Conservation (phyloP, 768 basidiomycete genomes). For the Myochromella boudieri region DNA sequence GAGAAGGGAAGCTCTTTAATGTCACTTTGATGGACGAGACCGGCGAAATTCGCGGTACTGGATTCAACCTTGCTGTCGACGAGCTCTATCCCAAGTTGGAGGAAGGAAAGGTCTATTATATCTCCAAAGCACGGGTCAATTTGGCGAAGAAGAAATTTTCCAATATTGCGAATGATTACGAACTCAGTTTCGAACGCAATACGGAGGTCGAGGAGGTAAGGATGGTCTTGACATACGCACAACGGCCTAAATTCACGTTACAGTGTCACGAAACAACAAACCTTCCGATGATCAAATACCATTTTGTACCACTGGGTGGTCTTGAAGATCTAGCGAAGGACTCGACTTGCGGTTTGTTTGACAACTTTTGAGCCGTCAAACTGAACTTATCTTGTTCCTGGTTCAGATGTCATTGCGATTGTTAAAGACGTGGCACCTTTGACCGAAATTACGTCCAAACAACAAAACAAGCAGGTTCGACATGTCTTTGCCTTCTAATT, state of each 20-base stretch:
- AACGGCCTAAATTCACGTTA: conserved; percentile 7
- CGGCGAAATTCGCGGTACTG: conserved; percentile 89
- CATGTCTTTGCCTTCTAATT: neutral
- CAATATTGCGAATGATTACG: conserved; percentile 89
- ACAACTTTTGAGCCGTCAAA: neutral
- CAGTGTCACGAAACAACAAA: conserved; percentile 80
- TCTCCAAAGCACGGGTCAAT: conserved; percentile 89
- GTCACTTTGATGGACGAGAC: conserved; percentile 94
- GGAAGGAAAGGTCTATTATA: conserved; percentile 90
- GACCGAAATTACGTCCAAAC: conserved; percentile 72
- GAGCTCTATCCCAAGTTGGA: conserved; percentile 81
- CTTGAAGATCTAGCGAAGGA: conserved; percentile 74
- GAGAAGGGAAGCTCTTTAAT: conserved; percentile 94
- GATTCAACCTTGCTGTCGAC: conserved; percentile 84
- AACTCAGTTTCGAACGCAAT: conserved; percentile 79
- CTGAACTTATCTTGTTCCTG: neutral
- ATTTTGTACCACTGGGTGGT: conserved; percentile 65
- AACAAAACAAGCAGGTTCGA: conserved; percentile 64
- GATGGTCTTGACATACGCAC: conserved; percentile 1
- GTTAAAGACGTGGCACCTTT: conserved; percentile 77
- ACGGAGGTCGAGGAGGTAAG: conserved; percentile 85
- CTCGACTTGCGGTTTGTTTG: conserved; percentile 73
- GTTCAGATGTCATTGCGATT: conserved; percentile 81
- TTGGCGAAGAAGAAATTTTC: conserved; percentile 97
- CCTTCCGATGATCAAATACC: conserved; percentile 83